These are phyloP conservation scores for Backusella parvicylindrica DNA, from an alignment of 192 early-diverging fungal species.

Conservation along the genomic window DNA sequence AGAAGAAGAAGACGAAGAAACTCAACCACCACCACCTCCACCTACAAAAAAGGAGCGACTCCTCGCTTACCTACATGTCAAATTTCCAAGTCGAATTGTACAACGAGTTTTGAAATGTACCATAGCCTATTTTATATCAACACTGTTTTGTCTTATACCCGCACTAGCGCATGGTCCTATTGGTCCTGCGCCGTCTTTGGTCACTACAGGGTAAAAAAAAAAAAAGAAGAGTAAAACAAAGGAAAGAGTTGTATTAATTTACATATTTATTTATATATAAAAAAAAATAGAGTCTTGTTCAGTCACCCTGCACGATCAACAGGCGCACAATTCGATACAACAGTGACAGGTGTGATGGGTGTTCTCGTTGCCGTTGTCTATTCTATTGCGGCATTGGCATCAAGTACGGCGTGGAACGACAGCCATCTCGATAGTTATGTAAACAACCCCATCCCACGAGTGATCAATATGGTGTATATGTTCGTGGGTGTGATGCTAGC, in stretches of 20 bases:
- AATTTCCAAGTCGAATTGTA: constrained; percentile 37
- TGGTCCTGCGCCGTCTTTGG: constrained; percentile 29
- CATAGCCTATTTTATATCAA: constrained; percentile 32
- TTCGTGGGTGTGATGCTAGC: constrained; percentile 42
- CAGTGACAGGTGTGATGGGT: constrained; percentile 41
- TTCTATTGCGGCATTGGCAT: constrained; percentile 34
- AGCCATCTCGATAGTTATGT: not conserved
- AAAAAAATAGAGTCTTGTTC: constrained; percentile 29
- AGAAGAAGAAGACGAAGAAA: not conserved
- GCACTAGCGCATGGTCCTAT: constrained; percentile 10
- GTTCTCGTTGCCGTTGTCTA: constrained; percentile 32
- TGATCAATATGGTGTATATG: constrained; percentile 36
- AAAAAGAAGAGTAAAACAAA: not conserved
- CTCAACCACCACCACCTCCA: not conserved
- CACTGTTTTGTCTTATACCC: constrained; percentile 33
- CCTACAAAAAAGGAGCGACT: constrained; percentile 14
- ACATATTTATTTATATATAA: not conserved
- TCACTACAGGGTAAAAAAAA: constrained; percentile 16
- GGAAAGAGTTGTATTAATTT: not conserved
- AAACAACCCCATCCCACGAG: constrained; percentile 27
- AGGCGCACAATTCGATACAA: constrained; percentile 48
- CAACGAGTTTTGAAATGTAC: constrained; percentile 43
- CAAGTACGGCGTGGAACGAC: constrained; percentile 32
- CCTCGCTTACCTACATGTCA: constrained; percentile 32
- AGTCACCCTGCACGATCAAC: constrained; percentile 45